These are phyloP conservation scores for Monosporozyma aquatica DNA, from an alignment of 805 yeast species.

Conservation along the genomic window DNA sequence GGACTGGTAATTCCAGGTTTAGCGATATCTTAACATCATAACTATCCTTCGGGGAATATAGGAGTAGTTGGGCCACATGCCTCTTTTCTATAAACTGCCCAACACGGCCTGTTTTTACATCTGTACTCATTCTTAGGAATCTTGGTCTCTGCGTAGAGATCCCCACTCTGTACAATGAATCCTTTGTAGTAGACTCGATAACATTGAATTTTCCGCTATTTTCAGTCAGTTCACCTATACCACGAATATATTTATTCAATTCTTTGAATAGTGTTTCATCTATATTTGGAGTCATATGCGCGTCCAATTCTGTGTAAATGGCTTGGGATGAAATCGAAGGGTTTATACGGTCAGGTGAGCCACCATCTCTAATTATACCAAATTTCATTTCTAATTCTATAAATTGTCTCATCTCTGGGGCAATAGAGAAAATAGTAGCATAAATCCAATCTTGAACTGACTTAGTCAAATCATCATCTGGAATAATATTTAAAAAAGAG, in stretches of 20 bases:
- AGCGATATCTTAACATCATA: conserved; percentile 72
- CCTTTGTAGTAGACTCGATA: conserved; percentile 54
- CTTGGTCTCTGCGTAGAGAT: conserved; percentile 57
- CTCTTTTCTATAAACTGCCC: conserved; percentile 65
- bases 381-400: conserved; percentile 69
- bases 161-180: conserved; percentile 53
- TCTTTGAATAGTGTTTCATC: conserved; percentile 55
- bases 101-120: conserved; percentile 55
- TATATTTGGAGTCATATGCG: conserved; percentile 55
- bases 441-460: conserved; percentile 84
- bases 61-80: conserved; percentile 60
- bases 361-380: conserved; percentile 61
- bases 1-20: conserved; percentile 63
- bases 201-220: conserved; percentile 46
- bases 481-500: conserved; percentile 55
- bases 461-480: conserved; percentile 71
- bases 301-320: conserved; percentile 47
- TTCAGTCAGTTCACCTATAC: conserved; percentile 43
- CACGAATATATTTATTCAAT: conserved; percentile 44
- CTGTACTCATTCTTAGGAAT: conserved; percentile 57
- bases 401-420: conserved; percentile 41
- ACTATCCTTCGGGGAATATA: conserved; percentile 67
- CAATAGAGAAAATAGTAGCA: conserved; percentile 63
- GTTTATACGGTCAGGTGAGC: conserved; percentile 50
- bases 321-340: conserved; percentile 65